Conservation (phyloP, 352 stramenopile genomes). For the Phytophthora podocarpi region DNA sequence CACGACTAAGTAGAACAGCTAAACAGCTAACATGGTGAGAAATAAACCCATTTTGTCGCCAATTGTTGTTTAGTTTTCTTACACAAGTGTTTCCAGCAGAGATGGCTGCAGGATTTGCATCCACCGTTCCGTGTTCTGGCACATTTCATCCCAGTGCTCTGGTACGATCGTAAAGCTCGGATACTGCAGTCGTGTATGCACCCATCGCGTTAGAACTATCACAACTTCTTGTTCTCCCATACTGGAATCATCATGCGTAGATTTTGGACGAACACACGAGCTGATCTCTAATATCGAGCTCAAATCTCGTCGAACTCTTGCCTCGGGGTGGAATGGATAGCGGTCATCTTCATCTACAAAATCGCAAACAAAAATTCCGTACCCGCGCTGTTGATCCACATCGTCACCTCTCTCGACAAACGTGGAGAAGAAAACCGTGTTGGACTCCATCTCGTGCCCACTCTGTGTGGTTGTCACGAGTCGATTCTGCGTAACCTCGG, state of each 20-base stretch:
- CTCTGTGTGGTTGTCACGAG: constrained; percentile 29
- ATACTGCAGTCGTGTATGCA: constrained; percentile 22
- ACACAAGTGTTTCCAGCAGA: too few relatives aligned
- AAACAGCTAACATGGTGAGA: too few relatives aligned
- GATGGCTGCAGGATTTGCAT: too few relatives aligned
- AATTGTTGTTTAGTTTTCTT: too few relatives aligned
- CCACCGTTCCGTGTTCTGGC: too few relatives aligned
- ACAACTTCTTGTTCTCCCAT: neutral
- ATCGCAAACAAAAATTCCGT: constrained; percentile 26
- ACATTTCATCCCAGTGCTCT: too few relatives aligned
- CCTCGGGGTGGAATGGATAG: constrained; percentile 22
- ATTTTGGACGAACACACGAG: constrained; percentile 5
- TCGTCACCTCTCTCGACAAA: constrained; percentile 10
- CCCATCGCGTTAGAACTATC: constrained; percentile 24
- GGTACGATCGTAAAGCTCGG: too few relatives aligned
- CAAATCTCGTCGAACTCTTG: constrained; percentile 27
- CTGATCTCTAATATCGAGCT: constrained; percentile 27
- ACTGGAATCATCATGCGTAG: neutral
- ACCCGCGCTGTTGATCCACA: constrained; percentile 10
- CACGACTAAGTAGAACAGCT: too few relatives aligned
- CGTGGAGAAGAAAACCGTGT: constrained; percentile 36
- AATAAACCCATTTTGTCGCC: too few relatives aligned
- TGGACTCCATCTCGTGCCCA: too few relatives aligned
- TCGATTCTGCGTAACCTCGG: constrained; percentile 39
- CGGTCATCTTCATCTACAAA: constrained; percentile 34